Percentiles rank a stretch among this genome's conserved stretches.
phyloP scores from a whole-genome alignment of 2,329 filamentous ascomycete genomes.

The Magnaporthiopsis incrustans region DNA sequence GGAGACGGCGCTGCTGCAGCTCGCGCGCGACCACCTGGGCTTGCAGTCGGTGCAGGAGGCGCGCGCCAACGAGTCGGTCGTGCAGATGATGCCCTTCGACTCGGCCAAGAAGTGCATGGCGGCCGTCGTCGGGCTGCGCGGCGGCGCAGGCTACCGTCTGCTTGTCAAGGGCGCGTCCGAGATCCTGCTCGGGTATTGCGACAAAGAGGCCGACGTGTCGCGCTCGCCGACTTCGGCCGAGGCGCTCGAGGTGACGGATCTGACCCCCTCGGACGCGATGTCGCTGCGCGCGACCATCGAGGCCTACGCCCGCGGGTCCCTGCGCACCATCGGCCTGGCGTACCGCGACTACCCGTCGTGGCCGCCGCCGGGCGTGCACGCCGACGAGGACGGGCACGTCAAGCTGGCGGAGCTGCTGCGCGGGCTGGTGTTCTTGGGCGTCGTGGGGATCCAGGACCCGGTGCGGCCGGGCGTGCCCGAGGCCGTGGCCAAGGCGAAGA shows the following conservation, averaged over 20 bases:
- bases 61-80: conserved; percentile 33
- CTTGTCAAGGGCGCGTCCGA: conserved; percentile 52
- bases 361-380: conserved; percentile 47
- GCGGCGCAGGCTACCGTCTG: conserved; percentile 36
- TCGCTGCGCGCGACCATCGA: background rate
- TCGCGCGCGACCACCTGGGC: conserved; percentile 41
- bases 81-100: conserved; percentile 45
- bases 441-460: conserved; percentile 66
- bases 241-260: conserved; percentile 17
- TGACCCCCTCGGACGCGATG: background rate
- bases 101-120: conserved; percentile 50
- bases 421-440: conserved; percentile 62
- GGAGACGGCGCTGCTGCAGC: conserved; percentile 44
- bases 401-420: conserved; percentile 50
- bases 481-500: conserved; percentile 55
- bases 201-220: conserved; percentile 40
- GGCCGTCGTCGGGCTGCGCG: conserved; percentile 37
- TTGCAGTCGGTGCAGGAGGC: conserved; percentile 37
- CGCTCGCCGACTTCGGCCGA: conserved; percentile 42
- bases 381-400: conserved; percentile 50
- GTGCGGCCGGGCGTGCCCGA: conserved; percentile 56
- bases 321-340: conserved; percentile 67
- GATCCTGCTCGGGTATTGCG: conserved; percentile 40
- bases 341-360: conserved; percentile 66
- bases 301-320: conserved; percentile 51